These are phyloP conservation scores for Kodamaea restingae DNA, from an alignment of 805 yeast species.

Conservation along the genomic window DNA sequence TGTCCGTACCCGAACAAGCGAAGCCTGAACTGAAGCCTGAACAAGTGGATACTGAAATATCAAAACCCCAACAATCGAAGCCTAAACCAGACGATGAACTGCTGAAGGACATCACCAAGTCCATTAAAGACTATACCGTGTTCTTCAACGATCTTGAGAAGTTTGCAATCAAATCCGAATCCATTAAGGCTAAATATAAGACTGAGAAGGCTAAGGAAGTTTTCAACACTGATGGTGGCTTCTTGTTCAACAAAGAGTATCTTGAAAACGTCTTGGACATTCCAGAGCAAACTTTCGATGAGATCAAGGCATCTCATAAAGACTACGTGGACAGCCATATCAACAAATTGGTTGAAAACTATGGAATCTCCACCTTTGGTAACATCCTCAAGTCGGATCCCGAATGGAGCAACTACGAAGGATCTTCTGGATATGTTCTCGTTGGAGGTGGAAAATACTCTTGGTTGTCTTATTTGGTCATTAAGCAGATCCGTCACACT, in stretches of 20 bases:
- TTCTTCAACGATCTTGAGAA: conserved; percentile 32
- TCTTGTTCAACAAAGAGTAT: conserved; percentile 45
- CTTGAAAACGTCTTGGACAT: conserved; percentile 41
- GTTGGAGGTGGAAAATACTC: conserved; percentile 52
- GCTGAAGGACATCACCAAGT: neutral
- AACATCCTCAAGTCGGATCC: conserved; percentile 30
- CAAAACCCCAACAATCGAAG: too few relatives aligned
- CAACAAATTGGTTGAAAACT: conserved; percentile 22
- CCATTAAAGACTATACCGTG: conserved; percentile 21
- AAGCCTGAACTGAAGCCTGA: neutral
- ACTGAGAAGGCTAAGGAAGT: conserved; percentile 40
- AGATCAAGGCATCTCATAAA: conserved; percentile 36
- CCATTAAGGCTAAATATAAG: conserved; percentile 41
- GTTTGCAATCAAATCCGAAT: conserved; percentile 34
- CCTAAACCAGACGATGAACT: neutral
- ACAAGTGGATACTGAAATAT: too few relatives aligned
- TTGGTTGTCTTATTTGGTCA: conserved; percentile 48
- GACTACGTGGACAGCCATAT: conserved; percentile 30
- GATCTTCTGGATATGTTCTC: conserved; percentile 39
- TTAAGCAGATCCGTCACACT: conserved; percentile 41
- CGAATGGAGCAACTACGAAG: conserved; percentile 34
- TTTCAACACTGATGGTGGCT: conserved; percentile 36
- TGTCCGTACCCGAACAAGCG: too few relatives aligned
- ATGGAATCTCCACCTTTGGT: conserved; percentile 34
- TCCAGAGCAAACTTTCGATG: conserved; percentile 27